A percentile compares a stretch with the other conserved stretches of the same genome.
Evolutionary conservation across 2,329 filamentous ascomycete genomes (phyloP).

Genomic region (Trichoderma polysporum): DNA sequence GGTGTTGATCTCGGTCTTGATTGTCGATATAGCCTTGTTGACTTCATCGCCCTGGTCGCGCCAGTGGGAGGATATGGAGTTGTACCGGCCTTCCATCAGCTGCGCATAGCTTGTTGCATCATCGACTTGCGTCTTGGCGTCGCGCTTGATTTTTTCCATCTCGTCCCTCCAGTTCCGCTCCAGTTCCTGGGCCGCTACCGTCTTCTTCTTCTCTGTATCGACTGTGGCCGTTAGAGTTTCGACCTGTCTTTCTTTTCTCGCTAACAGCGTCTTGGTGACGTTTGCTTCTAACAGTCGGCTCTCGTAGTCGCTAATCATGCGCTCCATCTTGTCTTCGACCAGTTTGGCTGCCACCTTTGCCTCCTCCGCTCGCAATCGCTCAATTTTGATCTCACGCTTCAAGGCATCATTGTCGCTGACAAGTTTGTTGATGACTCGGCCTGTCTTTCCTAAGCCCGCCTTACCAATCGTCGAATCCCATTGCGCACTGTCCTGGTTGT

Average conservation of each 20-base stretch:
- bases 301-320: constrained; percentile 67
- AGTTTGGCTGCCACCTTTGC: constrained; percentile 66
- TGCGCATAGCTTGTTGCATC: constrained; percentile 63
- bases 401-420: constrained; percentile 78
- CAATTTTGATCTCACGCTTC: constrained; percentile 69
- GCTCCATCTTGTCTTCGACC: constrained; percentile 70
- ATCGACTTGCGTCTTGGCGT: constrained; percentile 63
- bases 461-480: constrained; percentile 70
- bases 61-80: constrained; percentile 64
- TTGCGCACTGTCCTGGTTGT: constrained; percentile 36
- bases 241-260: constrained; percentile 72
- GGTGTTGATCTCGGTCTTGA: constrained; percentile 53
- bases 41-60: constrained; percentile 65
- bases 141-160: constrained; percentile 60
- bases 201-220: constrained; percentile 62
- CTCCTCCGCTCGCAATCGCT: constrained; percentile 65
- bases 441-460: constrained; percentile 70
- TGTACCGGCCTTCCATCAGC: constrained; percentile 69
- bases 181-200: constrained; percentile 57
- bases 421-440: constrained; percentile 76
- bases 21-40: constrained; percentile 49
- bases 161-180: constrained; percentile 63
- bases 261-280: constrained; percentile 68
- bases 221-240: constrained; percentile 65
- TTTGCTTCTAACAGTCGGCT: constrained; percentile 66